Percentiles rank a stretch among this genome's conserved stretches.
Conservation (phyloP, 164 flowering plant genomes). For the Cinnamomum micranthum region DNA sequence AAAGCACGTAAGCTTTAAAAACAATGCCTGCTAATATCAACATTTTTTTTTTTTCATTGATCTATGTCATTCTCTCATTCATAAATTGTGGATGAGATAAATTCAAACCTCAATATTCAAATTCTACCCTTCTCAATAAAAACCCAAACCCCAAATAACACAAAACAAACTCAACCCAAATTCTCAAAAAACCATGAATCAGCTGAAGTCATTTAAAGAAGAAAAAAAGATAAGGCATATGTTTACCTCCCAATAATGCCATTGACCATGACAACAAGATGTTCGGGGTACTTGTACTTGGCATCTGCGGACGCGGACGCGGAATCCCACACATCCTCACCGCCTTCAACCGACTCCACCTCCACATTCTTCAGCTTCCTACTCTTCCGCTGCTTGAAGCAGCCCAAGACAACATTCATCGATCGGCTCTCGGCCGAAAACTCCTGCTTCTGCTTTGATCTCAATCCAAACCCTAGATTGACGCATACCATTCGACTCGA, state of each 20-base stretch:
- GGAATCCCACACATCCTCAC: slow-evolving; percentile 40
- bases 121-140: not conserved
- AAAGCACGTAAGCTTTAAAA: too few relatives aligned
- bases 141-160: not conserved
- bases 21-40: too few relatives aligned
- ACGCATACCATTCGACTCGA: slow-evolving; percentile 1
- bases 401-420: slow-evolving; percentile 30
- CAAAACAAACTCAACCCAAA: not conserved
- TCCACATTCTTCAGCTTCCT: slow-evolving; percentile 31
- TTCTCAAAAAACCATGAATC: too few relatives aligned
- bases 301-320: slow-evolving; percentile 15
- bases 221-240: not conserved
- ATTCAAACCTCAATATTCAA: not conserved
- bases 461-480: slow-evolving; percentile 10
- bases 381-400: slow-evolving; percentile 31
- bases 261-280: slow-evolving; percentile 90
- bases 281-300: slow-evolving; percentile 38
- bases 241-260: slow-evolving; percentile 82
- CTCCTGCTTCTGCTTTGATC: not conserved
- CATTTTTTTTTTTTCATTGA: too few relatives aligned
- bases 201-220: not conserved
- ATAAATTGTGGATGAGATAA: too few relatives aligned
- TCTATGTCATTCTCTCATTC: too few relatives aligned
- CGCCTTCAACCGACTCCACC: slow-evolving; percentile 39
- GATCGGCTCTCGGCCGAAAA: slow-evolving; percentile 11